Evolutionary conservation across 257 asterid genomes (phyloP).

Genomic region (Sherardia arvensis): DNA sequence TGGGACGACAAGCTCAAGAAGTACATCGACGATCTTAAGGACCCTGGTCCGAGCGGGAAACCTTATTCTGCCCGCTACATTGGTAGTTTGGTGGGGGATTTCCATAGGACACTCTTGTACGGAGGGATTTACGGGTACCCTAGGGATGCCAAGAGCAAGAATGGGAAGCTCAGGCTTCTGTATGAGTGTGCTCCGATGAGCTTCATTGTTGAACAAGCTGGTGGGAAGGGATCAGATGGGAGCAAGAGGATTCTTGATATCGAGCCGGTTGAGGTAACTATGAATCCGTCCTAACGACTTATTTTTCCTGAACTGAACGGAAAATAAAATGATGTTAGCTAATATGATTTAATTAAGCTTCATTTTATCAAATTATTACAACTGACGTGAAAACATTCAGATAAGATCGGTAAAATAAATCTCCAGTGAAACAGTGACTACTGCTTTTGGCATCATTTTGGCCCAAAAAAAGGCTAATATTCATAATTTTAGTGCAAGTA

Average conservation of each 20-base stretch:
- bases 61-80: slow-evolving; percentile 87
- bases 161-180: slow-evolving; percentile 83
- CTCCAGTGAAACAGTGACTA: no score
- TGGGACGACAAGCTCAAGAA: slow-evolving; percentile 86
- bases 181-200: slow-evolving; percentile 99
- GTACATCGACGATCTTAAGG: slow-evolving; percentile 80
- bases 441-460: no score
- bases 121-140: slow-evolving; percentile 97
- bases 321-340: no score
- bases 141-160: slow-evolving; percentile 67
- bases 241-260: slow-evolving; percentile 68
- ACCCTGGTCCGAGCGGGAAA: slow-evolving; percentile 87
- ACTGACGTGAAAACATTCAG: no score
- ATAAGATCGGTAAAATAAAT: no score
- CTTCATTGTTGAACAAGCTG: slow-evolving; percentile 91
- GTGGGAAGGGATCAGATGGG: slow-evolving; percentile 92
- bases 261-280: slow-evolving; percentile 67
- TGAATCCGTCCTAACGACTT: no score
- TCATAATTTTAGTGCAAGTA: no score
- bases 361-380: no score
- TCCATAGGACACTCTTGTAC: slow-evolving; percentile 65
- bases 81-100: slow-evolving; percentile 91
- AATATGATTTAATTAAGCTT: no score
- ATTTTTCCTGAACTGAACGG: no score
- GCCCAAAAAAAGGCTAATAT: no score